A percentile compares a stretch with the other conserved stretches of the same genome.
Conservation (phyloP, 106 monocot genomes). For the Dioscorea zingiberensis region DNA sequence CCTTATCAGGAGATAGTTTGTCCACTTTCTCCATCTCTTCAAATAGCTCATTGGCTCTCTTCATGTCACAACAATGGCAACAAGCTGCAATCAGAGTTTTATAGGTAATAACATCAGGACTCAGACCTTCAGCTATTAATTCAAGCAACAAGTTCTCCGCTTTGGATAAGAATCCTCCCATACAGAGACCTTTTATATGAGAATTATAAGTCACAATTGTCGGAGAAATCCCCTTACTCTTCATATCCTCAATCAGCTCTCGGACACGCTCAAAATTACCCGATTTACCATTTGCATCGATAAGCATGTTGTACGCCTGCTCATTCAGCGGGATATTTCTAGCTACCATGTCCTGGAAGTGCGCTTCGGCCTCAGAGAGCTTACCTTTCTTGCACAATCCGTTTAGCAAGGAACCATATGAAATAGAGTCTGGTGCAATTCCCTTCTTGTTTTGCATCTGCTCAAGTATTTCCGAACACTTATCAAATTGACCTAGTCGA, state of each 20-base stretch:
- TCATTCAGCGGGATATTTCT: constrained; percentile 29
- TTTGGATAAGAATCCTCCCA: constrained; percentile 18
- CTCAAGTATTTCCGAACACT: constrained; percentile 28
- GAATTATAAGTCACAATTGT: constrained; percentile 55
- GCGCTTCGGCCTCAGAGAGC: constrained; percentile 30
- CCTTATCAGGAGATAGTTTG: constrained; percentile 20
- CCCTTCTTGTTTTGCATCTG: constrained; percentile 28
- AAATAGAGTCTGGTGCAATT: constrained; percentile 25
- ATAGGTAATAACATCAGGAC: constrained; percentile 61
- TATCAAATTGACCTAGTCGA: constrained; percentile 20
- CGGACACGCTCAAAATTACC: constrained; percentile 15
- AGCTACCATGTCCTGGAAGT: constrained; percentile 33
- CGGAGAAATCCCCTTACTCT: constrained; percentile 23
- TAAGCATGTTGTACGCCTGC: constrained; percentile 47
- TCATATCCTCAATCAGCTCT: constrained; percentile 34
- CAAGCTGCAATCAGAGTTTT: constrained; percentile 55
- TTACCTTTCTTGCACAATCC: constrained; percentile 49
- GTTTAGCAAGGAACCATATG: constrained; percentile 58
- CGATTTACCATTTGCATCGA: constrained; percentile 31
- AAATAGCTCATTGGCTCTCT: constrained; percentile 39
- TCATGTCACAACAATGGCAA: constrained; percentile 21
- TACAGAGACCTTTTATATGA: constrained; percentile 51
- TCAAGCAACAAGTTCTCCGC: constrained; percentile 29
- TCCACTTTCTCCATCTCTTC: constrained; percentile 43
- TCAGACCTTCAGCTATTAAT: constrained; percentile 34